These are phyloP conservation scores for Crataegus laevigata DNA, from an alignment of 306 rosid species.

Conservation along the genomic window DNA sequence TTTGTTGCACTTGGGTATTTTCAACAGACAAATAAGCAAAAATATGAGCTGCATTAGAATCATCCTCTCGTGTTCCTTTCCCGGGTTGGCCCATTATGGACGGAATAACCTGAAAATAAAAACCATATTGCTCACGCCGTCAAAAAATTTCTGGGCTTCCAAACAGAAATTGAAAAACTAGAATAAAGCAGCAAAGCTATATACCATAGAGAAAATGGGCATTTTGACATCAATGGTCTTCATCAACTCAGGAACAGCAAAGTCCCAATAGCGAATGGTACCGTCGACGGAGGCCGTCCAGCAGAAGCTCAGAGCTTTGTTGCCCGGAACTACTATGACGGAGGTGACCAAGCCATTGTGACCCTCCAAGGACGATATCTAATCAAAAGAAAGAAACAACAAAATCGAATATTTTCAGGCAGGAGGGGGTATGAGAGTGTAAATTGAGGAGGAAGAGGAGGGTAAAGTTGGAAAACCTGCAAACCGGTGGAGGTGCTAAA, in stretches of 20 bases:
- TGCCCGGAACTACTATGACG: conserved; percentile 47
- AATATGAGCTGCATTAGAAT: conserved; percentile 1
- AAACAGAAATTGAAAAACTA: neutral
- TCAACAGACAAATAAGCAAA: conserved; percentile 65
- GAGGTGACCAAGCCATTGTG: conserved; percentile 68
- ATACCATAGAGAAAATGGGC: conserved; percentile 75
- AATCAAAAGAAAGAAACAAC: neutral
- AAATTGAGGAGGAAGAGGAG: neutral
- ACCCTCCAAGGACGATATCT: conserved; percentile 52
- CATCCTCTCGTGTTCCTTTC: conserved; percentile 8
- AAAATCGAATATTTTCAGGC: neutral
- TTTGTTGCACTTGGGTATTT: conserved; percentile 18
- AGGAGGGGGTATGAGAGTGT: neutral
- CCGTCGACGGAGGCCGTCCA: conserved; percentile 86
- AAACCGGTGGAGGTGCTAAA: conserved; percentile 74
- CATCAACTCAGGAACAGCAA: conserved; percentile 50
- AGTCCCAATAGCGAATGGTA: conserved; percentile 81
- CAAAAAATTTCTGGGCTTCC: neutral
- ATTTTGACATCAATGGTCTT: conserved; percentile 39
- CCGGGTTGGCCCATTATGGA: conserved; percentile 25
- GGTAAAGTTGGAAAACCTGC: conserved; percentile 24
- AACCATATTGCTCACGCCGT: neutral
- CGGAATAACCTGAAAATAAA: conserved; percentile 63
- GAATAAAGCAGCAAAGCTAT: neutral
- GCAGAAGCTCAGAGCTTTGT: conserved; percentile 45